Base-by-base conservation (phyloP, 140 eudicot genomes). In the Ambrosia hybrid region DNA sequence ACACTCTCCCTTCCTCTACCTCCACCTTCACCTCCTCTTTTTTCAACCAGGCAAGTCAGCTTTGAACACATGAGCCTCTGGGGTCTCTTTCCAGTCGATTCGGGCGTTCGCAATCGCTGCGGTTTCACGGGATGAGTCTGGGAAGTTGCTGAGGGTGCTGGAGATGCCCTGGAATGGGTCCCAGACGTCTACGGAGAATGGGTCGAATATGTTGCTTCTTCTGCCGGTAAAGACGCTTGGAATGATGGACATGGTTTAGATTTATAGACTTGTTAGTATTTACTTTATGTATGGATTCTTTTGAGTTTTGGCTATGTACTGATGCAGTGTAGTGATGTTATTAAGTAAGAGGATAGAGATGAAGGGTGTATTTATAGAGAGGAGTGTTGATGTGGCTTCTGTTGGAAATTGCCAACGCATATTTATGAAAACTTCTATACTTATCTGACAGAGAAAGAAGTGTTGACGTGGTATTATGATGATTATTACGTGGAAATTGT, bases 81-180 rank as follows among this genome's bases (percentile, higher is more conserved):
- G 78, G 2, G 85, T 79, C 59, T 83, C 88, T 63, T 80, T 83
- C 88, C 88, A 83, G 51, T 79, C 88, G 13, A 83, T 75, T 51
- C 66, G 66, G 1, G 79, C 39, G 43, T 72, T 76, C 1, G 82
- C 76, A 37, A 81, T 64, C 4, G 78, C 83, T 8, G 79, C 21
- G 7, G 83, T 73, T 30, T 79, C 83, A 1, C 68, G 58, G 0
- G 67, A 65, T 0, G 59, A 49, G 9, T 78, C 73, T 12, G 13
- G 30, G 30, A 21, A 21, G 30, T 21, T 1, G 30, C 0, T 21
- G 30, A 21, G 30, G 30, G 30, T 21, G 30, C 30, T 48, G 53
- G 53, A 48, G 53, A 48, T 9, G 13, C 76, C 76, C 46, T 79
- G 52, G 4, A 74, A 74, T 0, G 80, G 80, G 9, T 74, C 80